Evolutionary conservation across 495 filamentous ascomycete genomes (phyloP).

Genomic region (Clavariopsis aquatica): DNA sequence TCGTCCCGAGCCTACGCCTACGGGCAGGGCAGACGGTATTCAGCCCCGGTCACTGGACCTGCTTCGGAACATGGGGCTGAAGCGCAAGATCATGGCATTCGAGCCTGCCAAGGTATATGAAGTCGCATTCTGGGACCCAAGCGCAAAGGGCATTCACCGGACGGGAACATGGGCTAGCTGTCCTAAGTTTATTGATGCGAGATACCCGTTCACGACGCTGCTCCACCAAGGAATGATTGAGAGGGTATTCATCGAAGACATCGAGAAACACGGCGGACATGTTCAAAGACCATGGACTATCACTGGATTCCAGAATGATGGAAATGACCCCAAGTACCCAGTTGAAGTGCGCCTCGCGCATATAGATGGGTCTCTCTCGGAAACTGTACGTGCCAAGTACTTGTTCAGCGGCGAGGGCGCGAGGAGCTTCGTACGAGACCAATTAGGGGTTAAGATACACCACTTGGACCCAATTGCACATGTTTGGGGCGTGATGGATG

Average conservation of each 20-base stretch:
- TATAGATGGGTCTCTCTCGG: slow-evolving; percentile 67
- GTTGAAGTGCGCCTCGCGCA: slow-evolving; percentile 72
- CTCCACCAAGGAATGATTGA: slow-evolving; percentile 69
- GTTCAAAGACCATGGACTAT: slow-evolving; percentile 68
- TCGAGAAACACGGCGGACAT: slow-evolving; percentile 58
- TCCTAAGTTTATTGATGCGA: slow-evolving; percentile 65
- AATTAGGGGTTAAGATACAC: slow-evolving; percentile 59
- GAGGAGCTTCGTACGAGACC: slow-evolving; percentile 62
- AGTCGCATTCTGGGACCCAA: slow-evolving; percentile 68
- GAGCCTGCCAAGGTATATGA: slow-evolving; percentile 67
- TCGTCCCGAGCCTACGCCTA: slow-evolving; percentile 61
- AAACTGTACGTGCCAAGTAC: slow-evolving; percentile 66
- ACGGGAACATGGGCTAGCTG: slow-evolving; percentile 66
- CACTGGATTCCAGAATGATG: slow-evolving; percentile 60
- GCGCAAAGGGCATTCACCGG: slow-evolving; percentile 54
- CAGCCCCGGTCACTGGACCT: slow-evolving; percentile 71
- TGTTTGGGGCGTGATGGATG: slow-evolving; percentile 53
- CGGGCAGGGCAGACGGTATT: slow-evolving; percentile 75
- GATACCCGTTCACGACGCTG: slow-evolving; percentile 66
- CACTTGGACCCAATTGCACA: slow-evolving; percentile 66
- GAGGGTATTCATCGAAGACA: slow-evolving; percentile 63
- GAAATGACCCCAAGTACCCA: slow-evolving; percentile 57
- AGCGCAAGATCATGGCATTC: slow-evolving; percentile 64
- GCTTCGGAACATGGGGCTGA: slow-evolving; percentile 65
- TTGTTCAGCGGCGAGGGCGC: slow-evolving; percentile 67